phyloP scores from a whole-genome alignment of 176 grass and related monocot species.

The Echinochloa phyllopogon region DNA sequence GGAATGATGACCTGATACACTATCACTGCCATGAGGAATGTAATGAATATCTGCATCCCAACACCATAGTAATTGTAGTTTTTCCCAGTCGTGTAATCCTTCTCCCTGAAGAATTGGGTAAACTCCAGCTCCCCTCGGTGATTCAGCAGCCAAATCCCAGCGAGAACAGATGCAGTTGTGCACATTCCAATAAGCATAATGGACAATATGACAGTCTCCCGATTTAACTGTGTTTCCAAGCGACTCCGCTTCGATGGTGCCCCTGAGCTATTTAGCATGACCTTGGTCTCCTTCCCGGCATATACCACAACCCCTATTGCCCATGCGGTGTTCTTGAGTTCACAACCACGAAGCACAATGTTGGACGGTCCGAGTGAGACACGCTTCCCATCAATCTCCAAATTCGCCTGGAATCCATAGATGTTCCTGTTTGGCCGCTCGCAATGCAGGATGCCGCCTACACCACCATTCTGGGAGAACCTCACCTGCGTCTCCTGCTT shows the following conservation, averaged over 20 bases:
- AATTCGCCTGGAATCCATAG: conserved; percentile 74
- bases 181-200: conserved; percentile 72
- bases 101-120: conserved; percentile 70
- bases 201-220: conserved; percentile 74
- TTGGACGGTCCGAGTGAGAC: conserved; percentile 71
- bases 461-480: conserved; percentile 38
- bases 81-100: conserved; percentile 69
- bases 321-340: conserved; percentile 88
- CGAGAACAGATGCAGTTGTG: conserved; percentile 54
- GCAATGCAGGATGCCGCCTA: conserved; percentile 51
- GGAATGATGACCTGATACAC: conserved; percentile 94
- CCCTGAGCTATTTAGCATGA: conserved; percentile 87
- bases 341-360: conserved; percentile 86
- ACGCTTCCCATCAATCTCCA: conserved; percentile 61
- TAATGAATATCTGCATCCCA: conserved; percentile 73
- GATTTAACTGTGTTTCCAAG: conserved; percentile 74
- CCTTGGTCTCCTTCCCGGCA: conserved; percentile 84
- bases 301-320: conserved; percentile 85
- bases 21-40: conserved; percentile 81
- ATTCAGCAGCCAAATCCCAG: conserved; percentile 73
- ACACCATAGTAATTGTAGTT: conserved; percentile 83
- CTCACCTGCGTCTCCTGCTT: conserved; percentile 68
- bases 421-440: conserved; percentile 83
- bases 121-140: conserved; percentile 54
- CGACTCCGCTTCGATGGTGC: conserved; percentile 74